These are phyloP conservation scores for Tetrahymena elliotti DNA, from an alignment of 73 alveolate genomes.

Conservation along the genomic window DNA sequence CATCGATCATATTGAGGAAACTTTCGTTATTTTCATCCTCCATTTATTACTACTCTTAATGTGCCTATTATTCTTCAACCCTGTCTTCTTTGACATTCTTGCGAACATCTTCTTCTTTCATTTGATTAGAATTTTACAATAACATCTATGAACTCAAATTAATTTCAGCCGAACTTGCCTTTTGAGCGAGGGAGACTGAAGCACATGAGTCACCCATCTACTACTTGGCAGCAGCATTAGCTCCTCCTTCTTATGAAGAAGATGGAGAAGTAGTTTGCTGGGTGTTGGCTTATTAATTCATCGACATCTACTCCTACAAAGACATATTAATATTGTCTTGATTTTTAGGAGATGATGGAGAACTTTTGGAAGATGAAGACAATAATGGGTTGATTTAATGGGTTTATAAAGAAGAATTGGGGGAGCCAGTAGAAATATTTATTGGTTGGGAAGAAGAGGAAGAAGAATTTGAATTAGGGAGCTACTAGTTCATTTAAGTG, in stretches of 20 bases:
- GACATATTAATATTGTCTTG: not conserved
- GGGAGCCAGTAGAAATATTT: not conserved
- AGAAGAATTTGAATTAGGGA: not conserved
- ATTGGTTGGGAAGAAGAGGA: not conserved
- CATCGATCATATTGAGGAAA: not conserved
- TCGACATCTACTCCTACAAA: not conserved
- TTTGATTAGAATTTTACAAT: not conserved
- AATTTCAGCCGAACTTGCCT: conserved; percentile 2
- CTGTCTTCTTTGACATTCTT: not conserved
- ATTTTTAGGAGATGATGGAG: not conserved
- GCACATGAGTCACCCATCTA: conserved; percentile 3
- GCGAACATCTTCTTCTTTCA: not conserved
- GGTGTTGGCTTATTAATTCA: not conserved
- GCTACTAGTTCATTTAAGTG: not conserved
- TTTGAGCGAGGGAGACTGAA: conserved; percentile 3
- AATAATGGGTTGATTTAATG: not conserved
- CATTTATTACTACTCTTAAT: not conserved
- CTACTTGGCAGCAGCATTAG: conserved; percentile 1
- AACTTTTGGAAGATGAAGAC: not conserved
- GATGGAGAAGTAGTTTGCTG: conserved; percentile 2
- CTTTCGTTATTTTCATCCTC: not conserved
- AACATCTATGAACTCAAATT: not conserved
- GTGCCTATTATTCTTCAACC: not conserved
- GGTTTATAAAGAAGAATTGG: not conserved
- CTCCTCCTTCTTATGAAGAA: not conserved